Base-by-base conservation (phyloP, 2,329 filamentous ascomycete species). In the Stagonosporopsis cucurbitacearum region DNA sequence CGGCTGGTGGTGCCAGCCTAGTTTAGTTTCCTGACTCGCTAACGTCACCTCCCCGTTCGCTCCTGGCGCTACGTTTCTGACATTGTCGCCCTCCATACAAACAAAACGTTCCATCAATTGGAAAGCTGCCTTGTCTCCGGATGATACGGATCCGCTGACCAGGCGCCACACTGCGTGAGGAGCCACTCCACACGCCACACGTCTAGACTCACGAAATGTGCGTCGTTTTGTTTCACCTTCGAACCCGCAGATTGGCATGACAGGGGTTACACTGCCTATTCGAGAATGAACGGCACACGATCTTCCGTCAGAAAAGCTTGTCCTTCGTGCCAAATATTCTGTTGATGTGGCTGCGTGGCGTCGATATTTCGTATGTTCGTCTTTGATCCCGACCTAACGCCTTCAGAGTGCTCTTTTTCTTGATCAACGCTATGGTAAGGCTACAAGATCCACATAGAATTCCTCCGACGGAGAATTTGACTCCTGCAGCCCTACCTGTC, bases 51-150 rank as follows among this genome's bases (percentile, higher is more conserved):
- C 43, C 22, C 30, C 35, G 49, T 47, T 50, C 39, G 30, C 23
- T 50, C 25, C 48, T 25, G n/a, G 32, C n/a, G 39, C 37, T 20
- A 25, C 19, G n/a, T 36, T 35, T 39, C n/a, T 54, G 57, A 50
- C 43, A 49, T 45, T 54, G 42, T 50, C 19, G 39, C 19, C 17
- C 20, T 44, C 42, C 17, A 25, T 44, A 28, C 50, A 20, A 19
- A 26, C 37, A 41, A 36, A 9, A 50, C 49, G 47, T 63, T 66
- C 65, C 63, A 59, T 65, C 65, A 67, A 67, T 66, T 57, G 41
- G 57, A 57, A 12, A 13, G 15, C 26, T 35, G 17, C 13, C 40
- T 22, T 36, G 33, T 33, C 17, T 44, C 41, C 26, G 23, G 48
- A 39, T 20, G 32, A 6, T 44, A 30, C 44, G 33, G 41, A 5